phyloP scores from a whole-genome alignment of 495 filamentous ascomycete genomes.

The Annulohypoxylon stygium region DNA sequence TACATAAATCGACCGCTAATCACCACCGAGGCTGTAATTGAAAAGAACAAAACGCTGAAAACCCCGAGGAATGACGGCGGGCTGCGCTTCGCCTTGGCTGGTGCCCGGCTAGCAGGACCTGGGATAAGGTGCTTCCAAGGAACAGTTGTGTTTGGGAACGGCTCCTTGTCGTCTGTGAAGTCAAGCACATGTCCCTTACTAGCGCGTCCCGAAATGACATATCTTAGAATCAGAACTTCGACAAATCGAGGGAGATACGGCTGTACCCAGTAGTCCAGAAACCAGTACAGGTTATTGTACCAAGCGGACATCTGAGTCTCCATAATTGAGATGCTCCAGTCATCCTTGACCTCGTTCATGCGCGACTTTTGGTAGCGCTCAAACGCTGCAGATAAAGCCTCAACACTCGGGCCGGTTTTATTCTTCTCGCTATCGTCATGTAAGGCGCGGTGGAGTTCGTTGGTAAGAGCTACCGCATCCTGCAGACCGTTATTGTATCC shows the following conservation, averaged over 20 bases:
- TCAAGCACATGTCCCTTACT: slow-evolving; percentile 27
- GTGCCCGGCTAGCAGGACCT: not conserved
- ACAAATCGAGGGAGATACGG: slow-evolving; percentile 21
- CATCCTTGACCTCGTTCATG: not conserved
- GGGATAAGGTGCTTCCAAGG: slow-evolving; percentile 30
- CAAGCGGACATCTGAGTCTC: slow-evolving; percentile 13
- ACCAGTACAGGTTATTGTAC: slow-evolving; percentile 19
- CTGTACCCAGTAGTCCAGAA: slow-evolving; percentile 20
- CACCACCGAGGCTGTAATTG: not conserved
- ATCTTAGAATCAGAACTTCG: not conserved
- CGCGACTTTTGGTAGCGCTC: slow-evolving; percentile 32
- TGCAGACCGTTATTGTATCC: slow-evolving; percentile 55
- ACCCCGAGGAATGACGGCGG: not conserved
- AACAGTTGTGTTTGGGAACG: slow-evolving; percentile 6
- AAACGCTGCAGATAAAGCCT: slow-evolving; percentile 23
- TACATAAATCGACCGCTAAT: slow-evolving; percentile 13
- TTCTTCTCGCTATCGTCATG: not conserved
- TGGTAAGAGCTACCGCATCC: slow-evolving; percentile 55
- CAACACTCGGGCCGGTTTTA: not conserved
- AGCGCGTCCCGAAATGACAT: not conserved
- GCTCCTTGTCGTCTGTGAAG: slow-evolving; percentile 35
- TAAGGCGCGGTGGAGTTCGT: slow-evolving; percentile 40
- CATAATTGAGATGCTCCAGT: not conserved
- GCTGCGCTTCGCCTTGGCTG: not conserved
- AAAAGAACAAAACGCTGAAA: slow-evolving; percentile 4